Evolutionary conservation across 495 filamentous ascomycete species (phyloP).

Genomic region (Durotheca rogersii): DNA sequence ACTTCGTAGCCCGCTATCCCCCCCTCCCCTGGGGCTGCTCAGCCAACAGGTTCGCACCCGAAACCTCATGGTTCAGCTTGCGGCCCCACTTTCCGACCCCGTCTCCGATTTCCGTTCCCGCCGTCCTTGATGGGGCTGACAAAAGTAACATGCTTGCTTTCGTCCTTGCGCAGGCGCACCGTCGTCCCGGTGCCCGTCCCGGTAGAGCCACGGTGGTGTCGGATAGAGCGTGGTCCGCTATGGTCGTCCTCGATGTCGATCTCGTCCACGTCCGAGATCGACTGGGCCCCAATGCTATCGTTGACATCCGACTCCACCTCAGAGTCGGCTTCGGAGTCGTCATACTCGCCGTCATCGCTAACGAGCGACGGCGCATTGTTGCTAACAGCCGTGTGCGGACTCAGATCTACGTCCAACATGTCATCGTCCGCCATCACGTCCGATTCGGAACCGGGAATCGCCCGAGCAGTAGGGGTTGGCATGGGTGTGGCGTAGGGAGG

Average conservation of each 20-base stretch:
- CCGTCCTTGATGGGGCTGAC: constrained; percentile 41
- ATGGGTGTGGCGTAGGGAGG: constrained; percentile 39
- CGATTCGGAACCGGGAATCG: constrained; percentile 32
- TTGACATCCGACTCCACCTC: constrained; percentile 45
- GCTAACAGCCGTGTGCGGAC: constrained; percentile 75
- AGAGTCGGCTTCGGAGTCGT: constrained; percentile 54
- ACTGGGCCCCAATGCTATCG: constrained; percentile 43
- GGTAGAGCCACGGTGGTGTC: constrained; percentile 38
- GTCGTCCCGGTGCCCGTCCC: constrained; percentile 31
- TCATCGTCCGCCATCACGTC: constrained; percentile 50
- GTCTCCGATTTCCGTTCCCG: constrained; percentile 36
- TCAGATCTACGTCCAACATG: constrained; percentile 63
- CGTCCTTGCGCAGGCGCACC: constrained; percentile 46
- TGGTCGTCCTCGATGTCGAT: constrained; percentile 50
- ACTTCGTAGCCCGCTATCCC: too few relatives aligned
- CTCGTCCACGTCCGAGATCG: constrained; percentile 52
- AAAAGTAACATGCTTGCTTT: constrained; percentile 49
- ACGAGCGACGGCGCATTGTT: constrained; percentile 83
- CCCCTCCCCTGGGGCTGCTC: too few relatives aligned
- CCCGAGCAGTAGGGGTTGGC: constrained; percentile 29
- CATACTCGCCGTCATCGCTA: constrained; percentile 81
- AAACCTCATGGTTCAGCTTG: constrained; percentile 9
- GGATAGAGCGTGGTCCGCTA: constrained; percentile 36
- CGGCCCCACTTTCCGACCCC: constrained; percentile 22
- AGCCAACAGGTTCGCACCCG: constrained; percentile 4